Percentiles rank a stretch among this genome's conserved stretches.
Evolutionary conservation across 2,329 filamentous ascomycete species (phyloP).

Genomic region (Ramularia endophylla): DNA sequence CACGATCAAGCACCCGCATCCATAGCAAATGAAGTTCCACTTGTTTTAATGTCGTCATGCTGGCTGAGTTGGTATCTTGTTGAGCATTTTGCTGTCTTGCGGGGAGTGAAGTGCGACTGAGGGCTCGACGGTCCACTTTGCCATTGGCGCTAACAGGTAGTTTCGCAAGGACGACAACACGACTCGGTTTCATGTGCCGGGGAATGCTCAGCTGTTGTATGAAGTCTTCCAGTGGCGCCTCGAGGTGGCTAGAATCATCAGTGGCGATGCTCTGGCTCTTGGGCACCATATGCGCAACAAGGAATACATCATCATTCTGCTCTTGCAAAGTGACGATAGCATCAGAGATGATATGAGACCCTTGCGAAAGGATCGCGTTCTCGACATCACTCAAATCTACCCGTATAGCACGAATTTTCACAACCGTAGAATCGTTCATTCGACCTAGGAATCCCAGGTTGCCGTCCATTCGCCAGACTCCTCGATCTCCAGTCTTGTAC

Average conservation of each 20-base stretch:
- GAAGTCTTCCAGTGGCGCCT: constrained; percentile 16
- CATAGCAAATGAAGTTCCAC: constrained; percentile 15
- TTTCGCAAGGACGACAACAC: constrained; percentile 21
- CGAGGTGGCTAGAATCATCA: not conserved
- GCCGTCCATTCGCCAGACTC: constrained; percentile 31
- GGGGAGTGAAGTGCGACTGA: constrained; percentile 19
- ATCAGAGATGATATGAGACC: constrained; percentile 23
- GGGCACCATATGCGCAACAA: constrained; percentile 35
- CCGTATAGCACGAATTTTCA: constrained; percentile 43
- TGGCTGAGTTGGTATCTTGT: not conserved
- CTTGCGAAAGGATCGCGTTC: constrained; percentile 23
- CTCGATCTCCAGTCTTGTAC: constrained; percentile 39
- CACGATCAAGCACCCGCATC: constrained; percentile 10
- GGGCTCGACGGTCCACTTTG: constrained; percentile 28
- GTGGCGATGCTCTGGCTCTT: not conserved
- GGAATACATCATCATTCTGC: constrained; percentile 17
- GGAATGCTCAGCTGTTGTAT: constrained; percentile 28
- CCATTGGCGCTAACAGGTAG: constrained; percentile 28
- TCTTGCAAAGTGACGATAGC: constrained; percentile 20
- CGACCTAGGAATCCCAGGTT: constrained; percentile 34
- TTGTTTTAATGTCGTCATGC: constrained; percentile 10
- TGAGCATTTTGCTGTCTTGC: constrained; percentile 1
- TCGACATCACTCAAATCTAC: constrained; percentile 47
- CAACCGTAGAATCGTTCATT: constrained; percentile 38
- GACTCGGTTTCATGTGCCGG: constrained; percentile 33